A percentile compares a stretch with the other conserved stretches of the same genome.
phyloP scores from a whole-genome alignment of 169 alveolate species.

The Cystoisospora suis region DNA sequence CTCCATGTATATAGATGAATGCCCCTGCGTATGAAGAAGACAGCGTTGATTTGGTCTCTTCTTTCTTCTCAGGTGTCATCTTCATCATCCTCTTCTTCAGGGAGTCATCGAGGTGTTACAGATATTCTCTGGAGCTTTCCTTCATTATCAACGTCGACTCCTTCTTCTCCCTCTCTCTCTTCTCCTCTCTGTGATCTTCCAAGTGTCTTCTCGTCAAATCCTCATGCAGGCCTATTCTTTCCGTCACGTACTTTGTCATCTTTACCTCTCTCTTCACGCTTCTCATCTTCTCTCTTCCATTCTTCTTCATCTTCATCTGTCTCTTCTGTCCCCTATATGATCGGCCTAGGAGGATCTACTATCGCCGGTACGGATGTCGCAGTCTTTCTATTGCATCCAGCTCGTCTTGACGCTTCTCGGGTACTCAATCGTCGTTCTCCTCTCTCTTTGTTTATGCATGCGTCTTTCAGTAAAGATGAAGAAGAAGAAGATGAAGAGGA shows the following conservation, averaged over 20 bases:
- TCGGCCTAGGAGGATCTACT: conserved; percentile 16
- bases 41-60: not conserved
- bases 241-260: conserved; percentile 2
- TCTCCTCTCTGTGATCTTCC: not conserved
- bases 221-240: not conserved
- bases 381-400: not conserved
- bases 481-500: not conserved
- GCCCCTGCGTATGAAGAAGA: not conserved
- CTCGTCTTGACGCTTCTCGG: not conserved
- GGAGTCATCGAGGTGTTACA: not conserved
- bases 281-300: not conserved
- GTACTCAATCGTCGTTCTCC: not conserved
- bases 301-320: not conserved
- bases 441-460: not conserved
- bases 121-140: conserved; percentile 22
- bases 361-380: not conserved
- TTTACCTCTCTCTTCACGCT: not conserved
- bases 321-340: not conserved
- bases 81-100: not conserved
- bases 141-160: not conserved
- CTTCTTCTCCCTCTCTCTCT: not conserved
- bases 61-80: not conserved
- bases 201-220: not conserved
- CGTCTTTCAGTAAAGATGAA: not conserved
- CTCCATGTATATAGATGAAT: not conserved